Conservation (phyloP, 306 rosid species). For the Biancaea sappan region DNA sequence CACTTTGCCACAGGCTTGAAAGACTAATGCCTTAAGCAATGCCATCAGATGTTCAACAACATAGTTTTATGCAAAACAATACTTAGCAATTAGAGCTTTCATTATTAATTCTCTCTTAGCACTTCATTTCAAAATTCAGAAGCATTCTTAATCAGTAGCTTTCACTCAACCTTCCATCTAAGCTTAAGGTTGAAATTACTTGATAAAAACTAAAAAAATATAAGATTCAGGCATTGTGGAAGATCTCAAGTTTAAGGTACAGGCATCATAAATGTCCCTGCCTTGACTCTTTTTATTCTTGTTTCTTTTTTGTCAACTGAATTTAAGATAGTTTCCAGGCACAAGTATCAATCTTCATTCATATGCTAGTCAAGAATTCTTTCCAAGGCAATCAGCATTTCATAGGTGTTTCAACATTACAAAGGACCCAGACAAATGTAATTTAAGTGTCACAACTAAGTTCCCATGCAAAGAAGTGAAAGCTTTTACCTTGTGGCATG, state of each 20-base stretch:
- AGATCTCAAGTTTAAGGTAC: no score
- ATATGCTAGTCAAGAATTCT: conserved; percentile 18
- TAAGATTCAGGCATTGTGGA: background rate
- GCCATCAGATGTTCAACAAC: conserved; percentile 17
- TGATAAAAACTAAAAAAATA: conserved; percentile 5
- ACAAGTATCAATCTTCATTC: conserved; percentile 2
- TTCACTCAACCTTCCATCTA: conserved; percentile 1
- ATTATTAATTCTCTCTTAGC: conserved; percentile 21
- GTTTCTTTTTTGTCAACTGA: background rate
- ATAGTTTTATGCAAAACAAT: background rate
- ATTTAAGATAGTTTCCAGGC: conserved; percentile 14
- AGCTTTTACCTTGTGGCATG: conserved; percentile 78
- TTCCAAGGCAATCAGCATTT: conserved; percentile 8
- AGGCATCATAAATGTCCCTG: background rate
- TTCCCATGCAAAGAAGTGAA: conserved; percentile 13
- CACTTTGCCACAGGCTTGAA: conserved; percentile 10
- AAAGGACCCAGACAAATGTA: conserved; percentile 14
- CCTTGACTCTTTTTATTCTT: background rate
- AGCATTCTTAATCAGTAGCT: background rate
- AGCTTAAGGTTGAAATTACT: conserved; percentile 12
- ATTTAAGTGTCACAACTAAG: background rate
- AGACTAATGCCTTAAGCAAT: conserved; percentile 6
- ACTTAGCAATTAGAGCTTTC: conserved; percentile 14
- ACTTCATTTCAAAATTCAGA: conserved; percentile 13
- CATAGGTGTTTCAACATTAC: conserved; percentile 6